Evolutionary conservation across 768 basidiomycete species (phyloP).

Genomic region (Russula sp.): DNA sequence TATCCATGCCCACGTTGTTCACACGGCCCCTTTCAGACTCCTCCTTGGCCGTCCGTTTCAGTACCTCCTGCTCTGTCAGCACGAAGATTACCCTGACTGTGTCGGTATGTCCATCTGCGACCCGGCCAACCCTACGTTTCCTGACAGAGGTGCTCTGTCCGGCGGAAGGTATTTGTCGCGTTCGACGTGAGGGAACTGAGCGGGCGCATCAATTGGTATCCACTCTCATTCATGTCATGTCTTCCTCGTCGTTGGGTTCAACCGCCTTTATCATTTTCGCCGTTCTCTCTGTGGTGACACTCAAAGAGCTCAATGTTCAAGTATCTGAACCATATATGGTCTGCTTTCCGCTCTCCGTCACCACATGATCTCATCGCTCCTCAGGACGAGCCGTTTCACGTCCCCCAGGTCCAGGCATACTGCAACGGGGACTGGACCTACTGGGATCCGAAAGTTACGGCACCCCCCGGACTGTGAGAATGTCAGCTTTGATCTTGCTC

Average conservation of each 20-base stretch:
- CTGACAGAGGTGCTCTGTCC: no score
- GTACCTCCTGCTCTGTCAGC: not conserved
- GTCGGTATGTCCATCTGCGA: no score
- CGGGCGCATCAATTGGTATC: no score
- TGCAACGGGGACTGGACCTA: conserved; percentile 73
- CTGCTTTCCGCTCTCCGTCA: conserved; percentile 25
- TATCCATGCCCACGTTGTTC: not conserved
- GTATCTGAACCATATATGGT: conserved; percentile 85
- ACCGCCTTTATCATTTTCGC: conserved; percentile 27
- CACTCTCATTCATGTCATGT: not conserved
- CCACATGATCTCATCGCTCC: not conserved
- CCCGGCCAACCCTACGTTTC: no score
- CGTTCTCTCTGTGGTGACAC: conserved; percentile 29
- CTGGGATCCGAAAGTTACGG: conserved; percentile 96
- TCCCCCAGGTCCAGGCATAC: conserved; percentile 94
- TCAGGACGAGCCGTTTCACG: conserved; percentile 95
- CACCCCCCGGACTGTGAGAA: conserved; percentile 92
- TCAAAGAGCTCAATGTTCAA: conserved; percentile 61
- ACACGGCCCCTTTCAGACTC: not conserved
- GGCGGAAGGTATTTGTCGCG: no score
- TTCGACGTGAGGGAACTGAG: no score
- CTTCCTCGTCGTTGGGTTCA: conserved; percentile 26
- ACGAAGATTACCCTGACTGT: not conserved
- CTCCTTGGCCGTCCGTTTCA: conserved; percentile 1
- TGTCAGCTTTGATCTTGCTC: conserved; percentile 12